phyloP scores from a whole-genome alignment of 768 basidiomycete species.

The Pilatotrama ljubarskyi region DNA sequence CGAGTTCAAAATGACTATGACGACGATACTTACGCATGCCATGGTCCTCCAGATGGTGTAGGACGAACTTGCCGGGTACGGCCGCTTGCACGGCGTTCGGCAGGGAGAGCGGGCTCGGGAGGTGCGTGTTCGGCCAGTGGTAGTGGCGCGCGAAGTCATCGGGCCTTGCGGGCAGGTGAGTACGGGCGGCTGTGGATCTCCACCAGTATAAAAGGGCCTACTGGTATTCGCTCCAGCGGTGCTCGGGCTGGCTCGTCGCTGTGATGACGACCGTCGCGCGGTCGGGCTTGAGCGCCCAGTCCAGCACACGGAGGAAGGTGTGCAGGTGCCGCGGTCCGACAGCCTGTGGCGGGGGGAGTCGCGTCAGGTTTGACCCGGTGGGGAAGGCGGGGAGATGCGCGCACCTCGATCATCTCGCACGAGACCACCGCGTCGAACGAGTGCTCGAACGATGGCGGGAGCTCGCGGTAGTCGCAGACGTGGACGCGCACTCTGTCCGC shows the following conservation, averaged over 20 bases:
- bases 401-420: conserved; percentile 51
- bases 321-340: conserved; percentile 42
- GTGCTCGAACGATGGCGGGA: conserved; percentile 37
- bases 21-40: neutral
- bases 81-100: neutral
- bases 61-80: neutral
- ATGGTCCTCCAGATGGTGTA: neutral
- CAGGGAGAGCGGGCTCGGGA: conserved; percentile 7
- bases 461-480: conserved; percentile 42
- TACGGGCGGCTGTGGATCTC: conserved; percentile 1
- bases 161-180: neutral
- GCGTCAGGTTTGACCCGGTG: too few species aligned
- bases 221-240: conserved; percentile 3
- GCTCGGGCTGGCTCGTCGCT: conserved; percentile 44
- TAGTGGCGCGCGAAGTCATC: conserved; percentile 15
- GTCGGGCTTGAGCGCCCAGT: conserved; percentile 38
- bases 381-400: conserved; percentile 1
- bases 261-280: conserved; percentile 42
- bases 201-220: neutral
- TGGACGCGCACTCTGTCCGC: conserved; percentile 38
- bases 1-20: neutral
- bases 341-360: too few species aligned
- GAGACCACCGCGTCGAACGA: conserved; percentile 43
- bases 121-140: conserved; percentile 3
- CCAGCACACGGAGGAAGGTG: conserved; percentile 40